phyloP scores from a whole-genome alignment of 129 eudicot species.

The Oenanthe sinensis region DNA sequence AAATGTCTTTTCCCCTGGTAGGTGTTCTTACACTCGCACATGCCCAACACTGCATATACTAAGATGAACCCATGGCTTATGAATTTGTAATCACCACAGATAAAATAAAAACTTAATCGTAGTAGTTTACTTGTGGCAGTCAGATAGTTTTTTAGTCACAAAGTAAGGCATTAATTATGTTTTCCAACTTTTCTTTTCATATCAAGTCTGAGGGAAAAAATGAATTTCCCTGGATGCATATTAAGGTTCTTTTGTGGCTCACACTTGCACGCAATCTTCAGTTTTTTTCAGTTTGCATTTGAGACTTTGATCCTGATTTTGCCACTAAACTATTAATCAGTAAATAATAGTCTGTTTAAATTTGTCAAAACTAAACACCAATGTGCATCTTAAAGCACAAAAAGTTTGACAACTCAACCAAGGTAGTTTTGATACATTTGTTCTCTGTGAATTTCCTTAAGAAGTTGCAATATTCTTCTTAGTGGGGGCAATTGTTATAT shows the following conservation, averaged over 20 bases:
- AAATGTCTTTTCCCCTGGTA: constrained; percentile 88
- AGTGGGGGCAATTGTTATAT: not conserved
- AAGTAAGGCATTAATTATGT: not conserved
- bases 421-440: not conserved
- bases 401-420: not conserved
- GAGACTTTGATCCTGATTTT: not conserved
- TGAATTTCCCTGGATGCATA: not conserved
- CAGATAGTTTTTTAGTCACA: not conserved
- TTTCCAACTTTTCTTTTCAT: not conserved
- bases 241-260: not conserved
- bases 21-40: constrained; percentile 6
- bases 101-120: not conserved
- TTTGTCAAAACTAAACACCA: not conserved
- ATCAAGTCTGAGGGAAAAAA: not conserved
- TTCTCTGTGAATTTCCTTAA: not conserved
- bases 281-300: not conserved
- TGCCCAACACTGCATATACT: not conserved
- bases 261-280: not conserved
- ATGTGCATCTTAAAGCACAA: not conserved
- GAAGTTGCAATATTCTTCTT: not conserved
- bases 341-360: not conserved
- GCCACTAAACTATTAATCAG: not conserved
- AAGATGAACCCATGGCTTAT: not conserved
- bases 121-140: not conserved
- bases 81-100: not conserved